These are phyloP conservation scores for Collybia nuda DNA, from an alignment of 768 basidiomycete species.

Conservation along the genomic window DNA sequence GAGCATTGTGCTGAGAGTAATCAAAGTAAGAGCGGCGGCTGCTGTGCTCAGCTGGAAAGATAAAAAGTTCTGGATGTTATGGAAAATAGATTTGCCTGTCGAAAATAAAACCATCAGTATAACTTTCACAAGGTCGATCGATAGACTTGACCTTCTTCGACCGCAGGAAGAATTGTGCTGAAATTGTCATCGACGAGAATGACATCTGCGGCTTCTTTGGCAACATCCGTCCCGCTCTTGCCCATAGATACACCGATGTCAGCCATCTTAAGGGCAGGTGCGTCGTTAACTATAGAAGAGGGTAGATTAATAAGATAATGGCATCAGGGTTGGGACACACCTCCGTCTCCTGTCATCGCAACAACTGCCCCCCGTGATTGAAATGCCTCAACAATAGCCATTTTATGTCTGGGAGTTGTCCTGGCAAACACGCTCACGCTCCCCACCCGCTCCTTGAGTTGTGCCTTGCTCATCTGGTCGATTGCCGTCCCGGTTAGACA, in stretches of 20 bases:
- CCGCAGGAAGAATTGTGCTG: slow-evolving; percentile 88
- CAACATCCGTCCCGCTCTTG: slow-evolving; percentile 97
- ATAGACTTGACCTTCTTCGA: slow-evolving; percentile 75
- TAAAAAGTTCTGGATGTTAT: slow-evolving; percentile 98
- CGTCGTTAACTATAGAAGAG: slow-evolving; percentile 74
- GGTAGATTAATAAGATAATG: too few relatives aligned
- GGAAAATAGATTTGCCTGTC: slow-evolving; percentile 93
- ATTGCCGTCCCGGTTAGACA: slow-evolving; percentile 82
- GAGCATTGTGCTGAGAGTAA: slow-evolving; percentile 91
- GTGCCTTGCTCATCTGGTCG: slow-evolving; percentile 78
- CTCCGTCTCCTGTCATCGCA: slow-evolving; percentile 98
- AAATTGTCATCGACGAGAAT: slow-evolving; percentile 98
- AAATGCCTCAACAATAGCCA: slow-evolving; percentile 95
- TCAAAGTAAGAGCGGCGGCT: slow-evolving; percentile 92
- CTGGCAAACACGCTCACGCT: slow-evolving; percentile 88
- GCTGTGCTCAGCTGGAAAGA: slow-evolving; percentile 97
- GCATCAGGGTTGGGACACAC: slow-evolving; percentile 30
- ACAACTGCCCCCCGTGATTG: slow-evolving; percentile 88
- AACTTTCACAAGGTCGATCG: neutral
- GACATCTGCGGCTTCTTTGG: slow-evolving; percentile 96
- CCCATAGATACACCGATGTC: slow-evolving; percentile 99
- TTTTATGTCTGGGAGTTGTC: slow-evolving; percentile 96
- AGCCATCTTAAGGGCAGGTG: slow-evolving; percentile 95
- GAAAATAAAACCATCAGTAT: slow-evolving; percentile 5
- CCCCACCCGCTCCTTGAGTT: slow-evolving; percentile 81